These are phyloP conservation scores for Trichophyton mentagrophytes DNA, from an alignment of 2,329 filamentous ascomycete genomes.

Conservation along the genomic window DNA sequence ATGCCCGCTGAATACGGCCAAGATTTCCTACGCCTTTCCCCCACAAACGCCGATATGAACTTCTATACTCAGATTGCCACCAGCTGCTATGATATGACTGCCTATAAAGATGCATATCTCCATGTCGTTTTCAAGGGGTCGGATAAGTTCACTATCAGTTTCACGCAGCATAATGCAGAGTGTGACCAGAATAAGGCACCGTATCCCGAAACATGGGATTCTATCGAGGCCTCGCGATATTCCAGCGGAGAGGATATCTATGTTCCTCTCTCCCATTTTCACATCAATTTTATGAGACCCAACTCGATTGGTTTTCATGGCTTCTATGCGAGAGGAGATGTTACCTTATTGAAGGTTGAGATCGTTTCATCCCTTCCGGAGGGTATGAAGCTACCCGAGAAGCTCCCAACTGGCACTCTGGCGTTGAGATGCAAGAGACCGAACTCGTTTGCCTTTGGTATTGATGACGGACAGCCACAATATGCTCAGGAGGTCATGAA, in stretches of 20 bases:
- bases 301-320: constrained; percentile 52
- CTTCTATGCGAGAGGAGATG: constrained; percentile 43
- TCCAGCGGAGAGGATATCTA: constrained; percentile 45
- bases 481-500: constrained; percentile 49
- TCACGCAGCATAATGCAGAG: constrained; percentile 53
- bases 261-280: constrained; percentile 54
- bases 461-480: constrained; percentile 53
- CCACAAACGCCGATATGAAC: constrained; percentile 47
- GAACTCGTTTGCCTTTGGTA: constrained; percentile 59
- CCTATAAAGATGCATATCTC: constrained; percentile 46
- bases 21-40: constrained; percentile 44
- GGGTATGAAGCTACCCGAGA: constrained; percentile 42
- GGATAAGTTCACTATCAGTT: constrained; percentile 49
- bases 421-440: constrained; percentile 53
- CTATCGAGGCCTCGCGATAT: constrained; percentile 52
- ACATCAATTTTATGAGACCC: constrained; percentile 43
- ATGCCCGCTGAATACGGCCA: constrained; percentile 41
- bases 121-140: constrained; percentile 53
- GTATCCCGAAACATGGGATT: constrained; percentile 56
- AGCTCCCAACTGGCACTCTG: constrained; percentile 49
- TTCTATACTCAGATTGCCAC: constrained; percentile 48
- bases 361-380: constrained; percentile 45
- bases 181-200: constrained; percentile 46
- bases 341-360: constrained; percentile 48
- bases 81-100: constrained; percentile 44